Conservation (phyloP, 768 basidiomycete species). For the Boletus rubroflammeus region DNA sequence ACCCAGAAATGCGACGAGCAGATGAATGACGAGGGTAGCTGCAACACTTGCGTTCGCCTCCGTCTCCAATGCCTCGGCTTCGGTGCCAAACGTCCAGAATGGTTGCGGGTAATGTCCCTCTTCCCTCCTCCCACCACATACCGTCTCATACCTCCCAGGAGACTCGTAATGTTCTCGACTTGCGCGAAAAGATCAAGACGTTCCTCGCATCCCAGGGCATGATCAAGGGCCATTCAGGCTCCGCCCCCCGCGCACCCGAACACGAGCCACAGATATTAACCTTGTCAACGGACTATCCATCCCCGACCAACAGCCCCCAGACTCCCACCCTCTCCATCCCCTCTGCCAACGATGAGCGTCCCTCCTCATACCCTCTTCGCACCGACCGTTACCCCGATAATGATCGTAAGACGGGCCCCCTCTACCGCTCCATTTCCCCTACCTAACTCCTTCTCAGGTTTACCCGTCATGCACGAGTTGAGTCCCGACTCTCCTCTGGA, state of each 20-base stretch:
- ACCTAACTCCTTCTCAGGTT: constrained; percentile 15
- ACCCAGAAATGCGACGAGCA: constrained; percentile 82
- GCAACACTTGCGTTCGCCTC: constrained; percentile 75
- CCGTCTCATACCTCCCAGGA: constrained; percentile 44
- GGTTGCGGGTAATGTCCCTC: constrained; percentile 61
- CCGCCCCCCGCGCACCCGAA: constrained; percentile 55
- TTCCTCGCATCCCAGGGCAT: constrained; percentile 80
- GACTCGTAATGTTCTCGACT: constrained; percentile 58
- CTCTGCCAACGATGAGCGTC: constrained; percentile 39
- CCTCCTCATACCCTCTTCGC: constrained; percentile 33
- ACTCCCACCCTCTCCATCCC: constrained; percentile 47
- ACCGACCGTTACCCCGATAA: constrained; percentile 27
- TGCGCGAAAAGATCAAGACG: constrained; percentile 75
- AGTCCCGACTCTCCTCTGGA: constrained; percentile 34
- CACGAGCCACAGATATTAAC: constrained; percentile 53
- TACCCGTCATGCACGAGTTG: constrained; percentile 30
- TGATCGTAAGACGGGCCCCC: constrained; percentile 24
- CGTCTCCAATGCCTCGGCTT: constrained; percentile 84
- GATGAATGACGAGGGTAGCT: constrained; percentile 55
- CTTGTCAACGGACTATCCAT: constrained; percentile 42
- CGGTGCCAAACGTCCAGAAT: constrained; percentile 81
- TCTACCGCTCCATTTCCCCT: background rate
- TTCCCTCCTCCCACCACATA: background rate
- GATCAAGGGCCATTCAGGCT: constrained; percentile 84
- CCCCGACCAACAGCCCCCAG: constrained; percentile 40